Base-by-base conservation (phyloP, 805 yeast genomes). In the Yarrowia porcina region DNA sequence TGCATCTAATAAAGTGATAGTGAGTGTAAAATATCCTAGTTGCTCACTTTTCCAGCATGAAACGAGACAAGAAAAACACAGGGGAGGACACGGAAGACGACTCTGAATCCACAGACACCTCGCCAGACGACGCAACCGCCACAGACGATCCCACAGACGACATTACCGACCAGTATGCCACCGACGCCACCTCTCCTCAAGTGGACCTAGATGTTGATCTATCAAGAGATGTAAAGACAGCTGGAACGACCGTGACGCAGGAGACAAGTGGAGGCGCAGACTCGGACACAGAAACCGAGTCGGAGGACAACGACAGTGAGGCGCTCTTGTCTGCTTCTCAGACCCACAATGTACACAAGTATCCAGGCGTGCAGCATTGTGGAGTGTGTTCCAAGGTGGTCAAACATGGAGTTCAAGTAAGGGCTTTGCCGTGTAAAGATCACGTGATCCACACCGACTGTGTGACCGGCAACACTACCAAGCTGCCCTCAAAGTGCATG, bases 161-260 rank as follows among this genome's bases (percentile, higher is more conserved):
- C 15, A 6, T 23, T 1, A 28, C 20, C 21, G 56, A 49, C 21
- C 18, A 7, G 39, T 32, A 49, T 38, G 56, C 56, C 39, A 49
- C 56, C 15, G 56, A 49, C 56, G 56, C 56, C 56, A 49, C 56
- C 56, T 49, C 56, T 11, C 52, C 52, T 13, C 52, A 45, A 25
- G 50, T 27, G 20, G 49, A 44, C 17, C 21, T 7, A n/a, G 36
- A 45, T 18, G 52, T 7, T 27, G 52, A 45, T 45, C 52, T n/a
- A n/a, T n/a, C 30, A 6, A 30, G 27, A 13, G 52, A 45, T 35
- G 11, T 28, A 8, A 45, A 45, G 36, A 8, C 25, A 4, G 11
- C 13, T 0, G 18, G 15, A 9, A 6, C 8, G 27, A 20, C 25
- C 8, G 52, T 18, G 25, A 18, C 36, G 8, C 50, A 44, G 23